Base-by-base conservation (phyloP, 805 yeast species). In the Candida corydali region DNA sequence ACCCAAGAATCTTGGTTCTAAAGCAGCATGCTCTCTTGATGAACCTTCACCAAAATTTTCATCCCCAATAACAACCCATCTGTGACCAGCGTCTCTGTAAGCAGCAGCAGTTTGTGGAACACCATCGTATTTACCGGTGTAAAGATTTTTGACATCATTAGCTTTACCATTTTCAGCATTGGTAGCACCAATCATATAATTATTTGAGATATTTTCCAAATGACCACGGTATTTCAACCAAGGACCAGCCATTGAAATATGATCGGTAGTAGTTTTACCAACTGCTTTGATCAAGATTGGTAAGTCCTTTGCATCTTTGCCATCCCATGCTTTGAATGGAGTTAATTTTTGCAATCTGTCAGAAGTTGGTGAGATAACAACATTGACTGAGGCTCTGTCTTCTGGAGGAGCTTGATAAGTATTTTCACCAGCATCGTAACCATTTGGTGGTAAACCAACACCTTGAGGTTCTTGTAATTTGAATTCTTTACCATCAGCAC, bases 171-270 rank as follows among this genome's bases (percentile, higher is more conserved):
- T 91, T 74, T 84, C 97, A 61, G 89, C 89, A 73, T 91, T 91
- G 65, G 81, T 89, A 52, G 98, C 98, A 76, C 98, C 98, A 76
- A 91, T 91, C 96, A 91, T 89, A 75, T 93, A 91, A 79, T 93
- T 91, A 80, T 91, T 88, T 52, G 97, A 88, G 63, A 91, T 93
- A 82, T 91, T 91, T 76, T 88, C 91, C 75, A 91, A 78, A 76
- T 91, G 98, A 72, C 98, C 98, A 78, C 97, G 86, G 91, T 91
- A 91, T 76, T 91, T 91, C 79, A 91, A 85, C 98, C 98, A 91
- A 63, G 98, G 97, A 73, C 98, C 98, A 62, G 98, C 98, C 95
- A 87, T 89, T 59, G 98, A 91, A 59, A 91, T 91, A 75, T 91
- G 98, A 75, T 91, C 98, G 55, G 98, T 91, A 57, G 98, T 91